Conservation (phyloP, 495 filamentous ascomycete species). For the Penicillium antarcticum region DNA sequence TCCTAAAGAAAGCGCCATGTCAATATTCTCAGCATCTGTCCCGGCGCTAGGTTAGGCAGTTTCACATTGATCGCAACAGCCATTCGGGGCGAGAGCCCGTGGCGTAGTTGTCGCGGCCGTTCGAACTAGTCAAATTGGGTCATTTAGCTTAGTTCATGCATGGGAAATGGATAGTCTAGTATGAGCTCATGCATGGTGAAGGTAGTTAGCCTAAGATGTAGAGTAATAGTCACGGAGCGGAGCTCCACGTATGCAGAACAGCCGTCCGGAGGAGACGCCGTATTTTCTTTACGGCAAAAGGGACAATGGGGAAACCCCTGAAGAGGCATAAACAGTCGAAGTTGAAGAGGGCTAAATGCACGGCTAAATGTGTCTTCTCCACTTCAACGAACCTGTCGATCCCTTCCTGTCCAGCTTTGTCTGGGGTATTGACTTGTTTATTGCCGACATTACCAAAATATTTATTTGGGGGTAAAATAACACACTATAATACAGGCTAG, state of each 20-base stretch:
- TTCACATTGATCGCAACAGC: neutral
- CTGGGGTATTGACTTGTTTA: neutral
- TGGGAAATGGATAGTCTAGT: neutral
- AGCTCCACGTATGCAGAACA: neutral
- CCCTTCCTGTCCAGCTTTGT: neutral
- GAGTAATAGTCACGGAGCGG: neutral
- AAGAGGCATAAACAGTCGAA: neutral
- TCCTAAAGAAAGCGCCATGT: neutral
- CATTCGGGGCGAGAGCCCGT: slow-evolving; percentile 20
- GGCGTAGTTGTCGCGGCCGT: slow-evolving; percentile 22
- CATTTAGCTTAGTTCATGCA: neutral
- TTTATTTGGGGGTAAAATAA: neutral
- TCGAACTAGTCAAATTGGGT: slow-evolving; percentile 1
- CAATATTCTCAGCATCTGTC: slow-evolving; percentile 2
- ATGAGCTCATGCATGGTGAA: neutral
- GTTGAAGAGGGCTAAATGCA: slow-evolving; percentile 8
- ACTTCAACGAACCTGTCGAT: slow-evolving; percentile 3
- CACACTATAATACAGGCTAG: neutral
- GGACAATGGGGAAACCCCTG: neutral
- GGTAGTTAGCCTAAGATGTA: neutral
- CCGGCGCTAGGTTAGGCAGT: slow-evolving; percentile 9
- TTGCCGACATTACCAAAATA: no score
- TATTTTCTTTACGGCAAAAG: slow-evolving; percentile 8
- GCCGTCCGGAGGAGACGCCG: slow-evolving; percentile 10
- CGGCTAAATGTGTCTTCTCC: slow-evolving; percentile 7